phyloP scores from a whole-genome alignment of 345 rosid genomes.

The Erodium maritimum region DNA sequence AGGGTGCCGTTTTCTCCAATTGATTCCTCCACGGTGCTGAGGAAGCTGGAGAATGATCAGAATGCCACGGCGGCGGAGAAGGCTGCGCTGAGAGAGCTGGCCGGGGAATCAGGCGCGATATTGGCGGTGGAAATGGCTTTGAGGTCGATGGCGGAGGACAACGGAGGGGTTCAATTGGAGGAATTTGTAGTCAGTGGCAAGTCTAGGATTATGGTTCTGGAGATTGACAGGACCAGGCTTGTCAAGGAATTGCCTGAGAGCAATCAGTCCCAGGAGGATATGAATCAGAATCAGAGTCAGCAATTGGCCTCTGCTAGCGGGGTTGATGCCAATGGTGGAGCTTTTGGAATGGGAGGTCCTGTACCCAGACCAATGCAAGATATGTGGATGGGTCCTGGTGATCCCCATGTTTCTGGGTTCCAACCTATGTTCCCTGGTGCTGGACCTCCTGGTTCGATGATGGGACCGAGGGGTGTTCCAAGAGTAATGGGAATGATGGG shows the following conservation, averaged over 20 bases:
- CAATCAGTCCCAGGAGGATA: slow-evolving; percentile 17
- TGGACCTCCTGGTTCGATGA: slow-evolving; percentile 38
- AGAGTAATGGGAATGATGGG: slow-evolving; percentile 34
- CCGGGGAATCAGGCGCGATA: slow-evolving; percentile 74
- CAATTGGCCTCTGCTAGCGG: too few species aligned
- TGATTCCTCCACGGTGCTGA: slow-evolving; percentile 66
- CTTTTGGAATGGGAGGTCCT: slow-evolving; percentile 27
- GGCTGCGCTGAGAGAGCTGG: slow-evolving; percentile 66
- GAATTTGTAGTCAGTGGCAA: slow-evolving; percentile 80
- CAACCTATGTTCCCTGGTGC: slow-evolving; percentile 23
- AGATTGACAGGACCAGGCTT: slow-evolving; percentile 57
- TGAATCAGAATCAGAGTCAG: slow-evolving; percentile 13
- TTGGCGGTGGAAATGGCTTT: slow-evolving; percentile 75
- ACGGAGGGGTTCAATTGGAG: slow-evolving; percentile 65
- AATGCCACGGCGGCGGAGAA: slow-evolving; percentile 54
- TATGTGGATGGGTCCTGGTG: slow-evolving; percentile 56
- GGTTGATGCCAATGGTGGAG: slow-evolving; percentile 20
- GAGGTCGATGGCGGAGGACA: slow-evolving; percentile 77
- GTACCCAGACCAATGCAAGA: slow-evolving; percentile 37
- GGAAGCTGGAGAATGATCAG: slow-evolving; percentile 86
- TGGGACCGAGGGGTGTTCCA: slow-evolving; percentile 31
- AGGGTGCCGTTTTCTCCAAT: slow-evolving; percentile 65
- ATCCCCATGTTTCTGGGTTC: too few species aligned
- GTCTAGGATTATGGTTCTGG: slow-evolving; percentile 69
- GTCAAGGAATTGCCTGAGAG: slow-evolving; percentile 73